Conservation (phyloP, 164 flowering plant genomes). For the Liquidambar formosana region DNA sequence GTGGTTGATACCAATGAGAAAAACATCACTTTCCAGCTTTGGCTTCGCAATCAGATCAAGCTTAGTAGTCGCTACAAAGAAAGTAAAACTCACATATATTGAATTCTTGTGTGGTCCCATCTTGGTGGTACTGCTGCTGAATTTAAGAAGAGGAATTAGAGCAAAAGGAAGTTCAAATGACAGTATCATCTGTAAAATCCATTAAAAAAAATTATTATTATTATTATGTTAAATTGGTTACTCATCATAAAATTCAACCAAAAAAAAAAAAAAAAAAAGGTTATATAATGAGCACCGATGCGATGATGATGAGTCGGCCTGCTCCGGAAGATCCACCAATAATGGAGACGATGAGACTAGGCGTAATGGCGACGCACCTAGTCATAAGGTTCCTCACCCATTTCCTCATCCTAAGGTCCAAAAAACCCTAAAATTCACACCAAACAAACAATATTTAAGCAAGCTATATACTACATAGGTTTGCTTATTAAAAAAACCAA, state of each 20-base stretch:
- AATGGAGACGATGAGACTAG: conserved; percentile 70
- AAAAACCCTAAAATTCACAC: conserved; percentile 54
- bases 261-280: background rate
- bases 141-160: conserved; percentile 89
- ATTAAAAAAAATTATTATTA: background rate
- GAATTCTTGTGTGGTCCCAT: too few species aligned
- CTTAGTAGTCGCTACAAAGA: too few species aligned
- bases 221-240: too few species aligned
- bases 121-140: too few species aligned
- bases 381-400: conserved; percentile 75
- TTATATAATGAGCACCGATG: conserved; percentile 56
- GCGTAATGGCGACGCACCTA: conserved; percentile 69
- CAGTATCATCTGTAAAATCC: too few species aligned
- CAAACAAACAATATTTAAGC: background rate
- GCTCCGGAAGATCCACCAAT: conserved; percentile 80
- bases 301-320: conserved; percentile 73
- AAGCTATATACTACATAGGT: background rate
- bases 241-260: background rate
- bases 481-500: too few species aligned
- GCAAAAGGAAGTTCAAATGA: conserved; percentile 98
- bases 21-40: too few species aligned
- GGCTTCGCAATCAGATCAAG: too few species aligned
- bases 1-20: too few species aligned
- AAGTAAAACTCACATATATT: conserved; percentile 49
- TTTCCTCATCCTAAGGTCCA: conserved; percentile 69